phyloP scores from a whole-genome alignment of 495 filamentous ascomycete species.

The Copromyces sp. region DNA sequence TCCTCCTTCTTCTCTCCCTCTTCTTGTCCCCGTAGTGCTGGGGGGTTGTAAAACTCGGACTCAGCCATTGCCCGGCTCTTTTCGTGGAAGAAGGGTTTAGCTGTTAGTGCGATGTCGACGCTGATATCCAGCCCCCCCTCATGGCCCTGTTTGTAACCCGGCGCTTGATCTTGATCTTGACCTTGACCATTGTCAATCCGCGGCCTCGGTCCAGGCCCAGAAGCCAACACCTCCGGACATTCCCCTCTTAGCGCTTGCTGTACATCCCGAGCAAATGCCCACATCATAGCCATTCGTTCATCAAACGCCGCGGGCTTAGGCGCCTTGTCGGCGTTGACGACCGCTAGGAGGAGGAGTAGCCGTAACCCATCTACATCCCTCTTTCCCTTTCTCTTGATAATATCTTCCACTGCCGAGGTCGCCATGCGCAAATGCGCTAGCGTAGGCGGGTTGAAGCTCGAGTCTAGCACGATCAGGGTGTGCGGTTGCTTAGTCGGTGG shows the following conservation, averaged over 20 bases:
- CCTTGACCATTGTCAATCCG: too few relatives aligned
- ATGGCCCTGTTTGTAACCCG: too few relatives aligned
- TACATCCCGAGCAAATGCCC: constrained; percentile 61
- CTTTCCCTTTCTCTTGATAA: constrained; percentile 9
- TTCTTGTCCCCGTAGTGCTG: neutral
- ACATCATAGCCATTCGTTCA: constrained; percentile 81
- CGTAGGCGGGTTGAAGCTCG: constrained; percentile 91
- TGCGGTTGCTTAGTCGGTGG: constrained; percentile 17
- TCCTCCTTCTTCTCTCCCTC: neutral
- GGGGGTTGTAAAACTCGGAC: constrained; percentile 38
- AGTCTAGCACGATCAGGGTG: constrained; percentile 75
- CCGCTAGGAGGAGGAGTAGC: constrained; percentile 72
- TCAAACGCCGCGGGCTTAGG: constrained; percentile 73
- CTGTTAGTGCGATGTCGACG: constrained; percentile 76
- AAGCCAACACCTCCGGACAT: neutral
- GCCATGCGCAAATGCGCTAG: constrained; percentile 72
- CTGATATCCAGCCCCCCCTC: constrained; percentile 18
- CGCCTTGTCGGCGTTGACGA: constrained; percentile 90
- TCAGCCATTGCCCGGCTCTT: constrained; percentile 62
- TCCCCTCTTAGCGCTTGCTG: constrained; percentile 4
- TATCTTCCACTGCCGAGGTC: constrained; percentile 49
- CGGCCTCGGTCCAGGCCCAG: neutral
- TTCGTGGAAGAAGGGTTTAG: constrained; percentile 73
- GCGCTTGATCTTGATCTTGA: too few relatives aligned
- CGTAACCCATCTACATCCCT: constrained; percentile 28